Base-by-base conservation (phyloP, 2,329 filamentous ascomycete genomes). In the Aureobasidium sp. region DNA sequence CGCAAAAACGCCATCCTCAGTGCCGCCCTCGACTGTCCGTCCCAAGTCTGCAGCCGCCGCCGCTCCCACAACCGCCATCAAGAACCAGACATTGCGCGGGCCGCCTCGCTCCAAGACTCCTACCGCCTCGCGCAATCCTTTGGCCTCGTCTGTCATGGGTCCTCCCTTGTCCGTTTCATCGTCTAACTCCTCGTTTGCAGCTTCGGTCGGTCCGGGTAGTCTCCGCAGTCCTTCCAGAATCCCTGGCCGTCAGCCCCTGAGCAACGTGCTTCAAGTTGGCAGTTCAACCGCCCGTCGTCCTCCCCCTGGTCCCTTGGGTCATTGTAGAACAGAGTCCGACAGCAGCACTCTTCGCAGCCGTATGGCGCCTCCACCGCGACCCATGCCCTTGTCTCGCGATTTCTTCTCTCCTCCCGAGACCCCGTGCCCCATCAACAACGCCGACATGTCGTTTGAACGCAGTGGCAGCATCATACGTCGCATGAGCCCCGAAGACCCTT, bases 211-310 rank as follows among this genome's bases (percentile, higher is more conserved):
- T 64, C 63, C 48, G 25, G 53, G 48, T 39, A 68, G 72, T 17
- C 64, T 70, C 12, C 76, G 78, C 58, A 88, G 85, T 64, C 87
- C 87, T 1, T 84, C 86, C 0, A 87, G 87, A 66, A 87, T 91
- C 59, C 88, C 88, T 1, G 81, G 84, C 5, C 85, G 89, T 25
- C 82, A 83, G 41, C 88, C 89, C 1, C 78, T 93, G 44, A 85
- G 86, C 39, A 87, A 83, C 64, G 78, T 91, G 63, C 84, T 84
- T 67, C 79, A 89, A 67, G 87, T 86, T 49, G 87, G 81, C 71
- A 96, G 93, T 74, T 96, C 91, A 9, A 89, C 91, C 6, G 91
- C 96, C 69, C 87, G 91, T 47, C 72, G 77, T 17, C 79, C 81
- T 11, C 75, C 73, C 41, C 78, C 70, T 11, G 78, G 62, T 15